Evolutionary conservation across 306 rosid species (phyloP), one percentile per base, ranked within the genome.

Genomic region (Hippophae tibetana): DNA sequence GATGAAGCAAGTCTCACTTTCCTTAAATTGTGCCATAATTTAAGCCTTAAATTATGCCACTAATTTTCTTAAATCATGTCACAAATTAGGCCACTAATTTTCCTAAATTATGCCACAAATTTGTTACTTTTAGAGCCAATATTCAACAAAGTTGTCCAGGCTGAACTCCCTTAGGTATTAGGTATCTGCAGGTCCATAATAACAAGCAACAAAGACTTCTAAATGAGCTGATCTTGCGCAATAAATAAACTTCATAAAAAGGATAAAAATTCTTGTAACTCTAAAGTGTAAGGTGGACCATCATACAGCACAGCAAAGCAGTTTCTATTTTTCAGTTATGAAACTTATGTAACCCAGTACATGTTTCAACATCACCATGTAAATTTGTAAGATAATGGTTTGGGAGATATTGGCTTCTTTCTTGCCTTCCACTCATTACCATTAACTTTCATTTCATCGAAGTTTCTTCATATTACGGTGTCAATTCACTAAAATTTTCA

Each of bases 91-190:
- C n/a, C n/a, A n/a, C n/a, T n/a, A n/a, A n/a, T n/a, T n/a, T n/a
- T n/a, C n/a, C n/a, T n/a, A n/a, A n/a, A n/a, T n/a, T n/a, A n/a
- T n/a, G n/a, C n/a, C n/a, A n/a, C n/a, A n/a, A n/a, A n/a, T n/a
- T n/a, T n/a, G n/a, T n/a, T n/a, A n/a, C n/a, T n/a, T n/a, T n/a
- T n/a, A n/a, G n/a, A n/a, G n/a, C n/a, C n/a, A n/a, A n/a, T n/a
- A n/a, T n/a, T n/a, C n/a, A n/a, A n/a, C n/a, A n/a, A n/a, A n/a
- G 90, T 67, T 88, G 95, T 65, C 99, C 96, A 44, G 84, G 93
- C 67, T 92, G 99, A 80, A 82, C 93, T 52, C 95, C 90, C 74
- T 82, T 85, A 10, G 99, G 96, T 79, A 92, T 82, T 85, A 10
- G 99, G 96, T 79, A 92, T 82, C 99, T 92, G 81, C 62, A 60